Evolutionary conservation across 352 stramenopile species (phyloP).

Genomic region (Saprolegnia parasitica): DNA sequence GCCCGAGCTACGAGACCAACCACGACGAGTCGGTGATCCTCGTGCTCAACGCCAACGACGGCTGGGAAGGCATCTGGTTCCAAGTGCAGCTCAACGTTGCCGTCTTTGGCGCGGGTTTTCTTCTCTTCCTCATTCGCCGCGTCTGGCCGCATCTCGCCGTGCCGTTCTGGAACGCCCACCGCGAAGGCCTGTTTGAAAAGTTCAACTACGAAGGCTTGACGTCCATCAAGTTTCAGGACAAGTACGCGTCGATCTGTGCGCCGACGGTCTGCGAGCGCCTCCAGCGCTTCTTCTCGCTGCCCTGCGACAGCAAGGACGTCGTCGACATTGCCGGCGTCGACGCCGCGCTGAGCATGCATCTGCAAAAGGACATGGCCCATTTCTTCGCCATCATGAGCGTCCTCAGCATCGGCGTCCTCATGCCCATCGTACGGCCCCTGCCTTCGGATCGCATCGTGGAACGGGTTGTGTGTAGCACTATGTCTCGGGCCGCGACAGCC

Average conservation of each 20-base stretch:
- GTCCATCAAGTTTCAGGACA: slow-evolving; percentile 37
- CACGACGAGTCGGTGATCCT: slow-evolving; percentile 40
- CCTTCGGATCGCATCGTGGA: too few relatives aligned
- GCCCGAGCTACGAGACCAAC: slow-evolving; percentile 20
- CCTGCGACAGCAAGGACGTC: slow-evolving; percentile 50
- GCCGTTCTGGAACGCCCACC: slow-evolving; percentile 58
- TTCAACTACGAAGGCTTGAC: slow-evolving; percentile 64
- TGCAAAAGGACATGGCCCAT: slow-evolving; percentile 59
- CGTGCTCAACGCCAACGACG: slow-evolving; percentile 37
- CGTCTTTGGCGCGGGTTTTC: slow-evolving; percentile 46
- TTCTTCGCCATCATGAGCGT: slow-evolving; percentile 59
- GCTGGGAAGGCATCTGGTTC: slow-evolving; percentile 63
- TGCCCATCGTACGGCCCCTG: slow-evolving; percentile 51
- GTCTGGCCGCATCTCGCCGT: slow-evolving; percentile 44
- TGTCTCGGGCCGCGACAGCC: slow-evolving; percentile 42
- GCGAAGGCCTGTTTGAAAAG: slow-evolving; percentile 61
- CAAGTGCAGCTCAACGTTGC: slow-evolving; percentile 57
- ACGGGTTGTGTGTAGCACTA: slow-evolving; percentile 45
- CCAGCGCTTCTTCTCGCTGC: slow-evolving; percentile 43
- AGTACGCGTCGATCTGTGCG: slow-evolving; percentile 37
- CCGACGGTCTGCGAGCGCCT: slow-evolving; percentile 41
- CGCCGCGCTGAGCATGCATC: slow-evolving; percentile 56
- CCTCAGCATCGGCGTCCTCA: slow-evolving; percentile 59
- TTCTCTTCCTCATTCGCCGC: slow-evolving; percentile 61
- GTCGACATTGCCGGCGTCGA: slow-evolving; percentile 62